Percentiles rank a stretch among this genome's conserved stretches.
phyloP scores from a whole-genome alignment of 305 asterid genomes.

The Fraxinus greggii region DNA sequence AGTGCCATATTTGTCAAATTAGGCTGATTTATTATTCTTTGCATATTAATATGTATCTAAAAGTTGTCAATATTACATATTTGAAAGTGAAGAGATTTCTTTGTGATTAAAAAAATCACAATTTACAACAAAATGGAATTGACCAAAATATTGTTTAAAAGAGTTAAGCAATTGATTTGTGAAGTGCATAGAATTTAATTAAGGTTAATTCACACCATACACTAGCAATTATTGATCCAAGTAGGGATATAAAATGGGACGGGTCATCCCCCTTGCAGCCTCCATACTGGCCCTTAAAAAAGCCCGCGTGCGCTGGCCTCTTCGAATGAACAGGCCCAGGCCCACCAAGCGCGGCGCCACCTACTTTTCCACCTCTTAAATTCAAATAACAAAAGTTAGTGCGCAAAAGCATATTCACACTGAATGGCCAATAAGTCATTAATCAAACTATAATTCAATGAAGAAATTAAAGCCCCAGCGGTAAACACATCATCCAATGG shows the following conservation, averaged over 20 bases:
- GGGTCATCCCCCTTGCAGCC: background rate
- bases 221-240: background rate
- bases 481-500: background rate
- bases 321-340: background rate
- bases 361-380: background rate
- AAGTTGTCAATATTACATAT: background rate
- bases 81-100: background rate
- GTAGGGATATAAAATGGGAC: background rate
- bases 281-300: background rate
- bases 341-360: background rate
- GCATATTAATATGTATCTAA: background rate
- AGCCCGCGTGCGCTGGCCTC: background rate
- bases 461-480: background rate
- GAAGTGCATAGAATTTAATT: background rate
- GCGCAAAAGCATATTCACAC: background rate
- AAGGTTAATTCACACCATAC: background rate
- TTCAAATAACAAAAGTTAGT: background rate
- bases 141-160: background rate
- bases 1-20: too few relatives aligned
- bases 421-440: background rate
- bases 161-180: background rate
- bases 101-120: background rate
- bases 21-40: too few relatives aligned
- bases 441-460: background rate
- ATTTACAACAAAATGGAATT: background rate